phyloP scores from a whole-genome alignment of 1,284 basidiomycete species.

The Sparassis latifolia region DNA sequence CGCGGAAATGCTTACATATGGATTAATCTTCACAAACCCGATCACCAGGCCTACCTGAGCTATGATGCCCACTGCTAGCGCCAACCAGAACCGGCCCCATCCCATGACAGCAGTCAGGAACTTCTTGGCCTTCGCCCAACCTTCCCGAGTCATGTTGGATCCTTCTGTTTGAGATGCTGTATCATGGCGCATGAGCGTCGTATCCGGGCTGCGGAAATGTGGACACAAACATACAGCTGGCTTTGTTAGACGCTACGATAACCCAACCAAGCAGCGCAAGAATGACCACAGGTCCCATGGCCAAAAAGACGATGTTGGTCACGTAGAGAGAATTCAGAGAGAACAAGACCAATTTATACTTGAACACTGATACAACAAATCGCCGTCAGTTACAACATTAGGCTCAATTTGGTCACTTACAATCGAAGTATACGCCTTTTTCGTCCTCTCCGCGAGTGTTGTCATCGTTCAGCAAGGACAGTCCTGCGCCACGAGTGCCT shows the following conservation, averaged over 20 bases:
- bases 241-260: conserved; percentile 11
- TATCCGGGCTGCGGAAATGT: too few relatives aligned
- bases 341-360: conserved; percentile 46
- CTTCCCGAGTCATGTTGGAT: not conserved
- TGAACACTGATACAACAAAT: conserved; percentile 46
- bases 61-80: conserved; percentile 38
- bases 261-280: conserved; percentile 34
- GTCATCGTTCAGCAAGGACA: conserved; percentile 41
- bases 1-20: conserved; percentile 43
- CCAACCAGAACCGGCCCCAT: conserved; percentile 52
- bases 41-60: conserved; percentile 42
- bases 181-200: too few relatives aligned
- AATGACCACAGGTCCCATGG: conserved; percentile 52
- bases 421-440: conserved; percentile 58
- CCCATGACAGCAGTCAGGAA: conserved; percentile 17
- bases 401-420: conserved; percentile 33
- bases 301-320: conserved; percentile 53
- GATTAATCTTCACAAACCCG: conserved; percentile 49
- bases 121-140: conserved; percentile 10
- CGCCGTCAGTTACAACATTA: not conserved
- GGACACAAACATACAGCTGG: too few relatives aligned
- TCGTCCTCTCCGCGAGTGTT: conserved; percentile 26
- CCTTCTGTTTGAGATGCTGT: too few relatives aligned
- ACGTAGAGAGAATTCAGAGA: conserved; percentile 43
- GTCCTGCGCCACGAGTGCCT: conserved; percentile 45